phyloP scores from a whole-genome alignment of 2,329 filamentous ascomycete species.

The Aphanocladium album region DNA sequence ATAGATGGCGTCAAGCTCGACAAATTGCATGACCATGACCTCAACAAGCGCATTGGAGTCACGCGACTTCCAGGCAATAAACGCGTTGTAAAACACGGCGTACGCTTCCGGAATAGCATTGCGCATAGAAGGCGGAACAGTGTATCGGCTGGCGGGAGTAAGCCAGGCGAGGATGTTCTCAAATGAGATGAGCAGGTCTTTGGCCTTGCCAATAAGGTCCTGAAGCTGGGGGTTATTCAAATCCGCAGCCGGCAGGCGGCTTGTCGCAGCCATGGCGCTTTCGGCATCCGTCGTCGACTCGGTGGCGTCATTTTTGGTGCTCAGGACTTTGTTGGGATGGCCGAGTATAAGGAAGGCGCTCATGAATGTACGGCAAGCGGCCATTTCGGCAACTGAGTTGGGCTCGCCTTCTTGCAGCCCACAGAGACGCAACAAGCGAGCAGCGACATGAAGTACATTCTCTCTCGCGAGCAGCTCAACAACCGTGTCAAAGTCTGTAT shows the following conservation, averaged over 20 bases:
- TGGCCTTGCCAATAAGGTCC: conserved; percentile 71
- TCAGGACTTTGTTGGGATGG: conserved; percentile 73
- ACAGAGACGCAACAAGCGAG: conserved; percentile 63
- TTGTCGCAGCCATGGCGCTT: conserved; percentile 47
- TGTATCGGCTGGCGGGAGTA: conserved; percentile 61
- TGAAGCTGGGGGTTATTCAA: conserved; percentile 58
- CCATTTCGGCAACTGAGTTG: conserved; percentile 62
- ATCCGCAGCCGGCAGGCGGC: conserved; percentile 35
- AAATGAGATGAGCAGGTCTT: conserved; percentile 72
- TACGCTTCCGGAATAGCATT: conserved; percentile 64
- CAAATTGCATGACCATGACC: conserved; percentile 81
- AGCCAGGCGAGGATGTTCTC: conserved; percentile 66
- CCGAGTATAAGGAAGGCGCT: conserved; percentile 76
- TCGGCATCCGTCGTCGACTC: conserved; percentile 44
- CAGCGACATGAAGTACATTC: conserved; percentile 60
- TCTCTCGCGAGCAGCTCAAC: conserved; percentile 63
- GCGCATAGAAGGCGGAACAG: conserved; percentile 56
- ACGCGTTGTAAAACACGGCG: conserved; percentile 69
- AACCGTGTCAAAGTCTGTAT: conserved; percentile 70
- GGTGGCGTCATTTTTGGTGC: conserved; percentile 47
- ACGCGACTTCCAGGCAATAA: conserved; percentile 78
- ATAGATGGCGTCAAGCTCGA: conserved; percentile 78
- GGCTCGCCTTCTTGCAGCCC: conserved; percentile 61
- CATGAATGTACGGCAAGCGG: conserved; percentile 68
- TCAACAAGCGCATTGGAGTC: conserved; percentile 74